Percentiles rank a stretch among this genome's conserved stretches.
These are phyloP conservation scores for Rhizoctonia solani DNA, from an alignment of 1,284 basidiomycete genomes.

Conservation along the genomic window DNA sequence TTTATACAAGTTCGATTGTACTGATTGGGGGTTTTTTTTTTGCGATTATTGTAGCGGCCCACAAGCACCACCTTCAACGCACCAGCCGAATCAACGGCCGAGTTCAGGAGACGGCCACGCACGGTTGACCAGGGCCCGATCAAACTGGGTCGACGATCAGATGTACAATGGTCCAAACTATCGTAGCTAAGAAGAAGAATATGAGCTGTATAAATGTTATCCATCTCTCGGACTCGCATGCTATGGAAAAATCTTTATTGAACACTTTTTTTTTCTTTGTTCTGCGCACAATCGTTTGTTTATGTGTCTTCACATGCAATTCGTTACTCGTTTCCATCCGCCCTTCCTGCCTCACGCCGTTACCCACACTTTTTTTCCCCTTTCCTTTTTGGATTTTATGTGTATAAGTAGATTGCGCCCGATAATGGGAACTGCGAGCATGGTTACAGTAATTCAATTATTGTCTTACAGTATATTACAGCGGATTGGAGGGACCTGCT, in stretches of 20 bases:
- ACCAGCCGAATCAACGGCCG: slow-evolving; percentile 25
- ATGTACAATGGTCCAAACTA: slow-evolving; percentile 26
- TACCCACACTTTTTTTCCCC: no score
- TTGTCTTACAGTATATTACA: neutral
- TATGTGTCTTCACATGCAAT: neutral
- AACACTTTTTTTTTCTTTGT: no score
- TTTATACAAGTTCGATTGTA: neutral
- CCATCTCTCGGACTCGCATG: no score
- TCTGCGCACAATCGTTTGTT: no score
- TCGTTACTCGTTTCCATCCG: neutral
- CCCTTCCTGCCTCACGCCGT: neutral
- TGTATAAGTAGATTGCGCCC: no score
- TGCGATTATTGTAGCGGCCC: slow-evolving; percentile 22
- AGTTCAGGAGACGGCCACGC: slow-evolving; percentile 11
- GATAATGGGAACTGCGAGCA: no score
- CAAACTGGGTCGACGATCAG: slow-evolving; percentile 25
- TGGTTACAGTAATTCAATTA: no score
- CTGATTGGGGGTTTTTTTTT: no score
- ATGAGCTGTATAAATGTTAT: no score
- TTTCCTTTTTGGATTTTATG: no score
- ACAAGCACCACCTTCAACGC: slow-evolving; percentile 2
- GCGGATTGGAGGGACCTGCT: neutral
- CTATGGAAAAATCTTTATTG: no score
- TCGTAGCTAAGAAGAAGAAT: slow-evolving; percentile 13
- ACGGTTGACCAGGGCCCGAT: slow-evolving; percentile 4